A percentile compares a stretch with the other conserved stretches of the same genome.
Conservation (phyloP, 2,329 filamentous ascomycete genomes). For the Lasiodiplodia hormozganensis region DNA sequence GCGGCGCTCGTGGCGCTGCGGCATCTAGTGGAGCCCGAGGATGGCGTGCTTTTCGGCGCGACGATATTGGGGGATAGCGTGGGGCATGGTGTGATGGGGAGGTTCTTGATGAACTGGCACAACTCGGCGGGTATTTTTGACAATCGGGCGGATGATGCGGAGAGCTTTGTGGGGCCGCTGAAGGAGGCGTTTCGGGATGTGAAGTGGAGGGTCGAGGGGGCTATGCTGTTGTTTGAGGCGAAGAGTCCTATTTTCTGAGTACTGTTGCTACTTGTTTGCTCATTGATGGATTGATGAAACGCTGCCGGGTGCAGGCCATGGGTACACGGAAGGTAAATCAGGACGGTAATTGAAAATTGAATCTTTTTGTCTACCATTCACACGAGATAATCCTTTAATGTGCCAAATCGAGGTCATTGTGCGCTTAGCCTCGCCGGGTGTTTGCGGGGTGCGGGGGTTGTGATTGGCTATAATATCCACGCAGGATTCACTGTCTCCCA, state of each 20-base stretch:
- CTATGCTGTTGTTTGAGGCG: conserved; percentile 49
- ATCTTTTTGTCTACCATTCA: no score
- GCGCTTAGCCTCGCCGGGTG: no score
- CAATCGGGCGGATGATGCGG: conserved; percentile 48
- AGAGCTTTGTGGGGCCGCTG: conserved; percentile 45
- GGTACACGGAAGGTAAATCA: no score
- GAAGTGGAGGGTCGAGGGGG: conserved; percentile 49
- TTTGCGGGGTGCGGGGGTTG: no score
- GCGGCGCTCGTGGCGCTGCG: neutral
- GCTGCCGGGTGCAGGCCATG: no score
- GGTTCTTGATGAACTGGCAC: conserved; percentile 41
- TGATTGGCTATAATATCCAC: no score
- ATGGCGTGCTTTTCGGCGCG: conserved; percentile 48
- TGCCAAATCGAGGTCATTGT: no score
- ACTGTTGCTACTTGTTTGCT: neutral
- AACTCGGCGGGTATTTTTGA: conserved; percentile 48
- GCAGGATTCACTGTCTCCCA: no score
- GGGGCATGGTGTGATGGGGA: conserved; percentile 37
- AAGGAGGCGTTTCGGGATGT: conserved; percentile 48
- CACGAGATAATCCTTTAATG: no score
- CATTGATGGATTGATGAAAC: no score
- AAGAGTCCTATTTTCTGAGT: conserved; percentile 34
- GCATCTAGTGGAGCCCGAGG: conserved; percentile 26
- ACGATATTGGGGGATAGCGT: conserved; percentile 46
- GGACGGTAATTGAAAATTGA: no score